Evolutionary conservation across 2,329 filamentous ascomycete species (phyloP), one percentile per base, ranked within the genome.

Genomic region (Ascochyta koolunga): DNA sequence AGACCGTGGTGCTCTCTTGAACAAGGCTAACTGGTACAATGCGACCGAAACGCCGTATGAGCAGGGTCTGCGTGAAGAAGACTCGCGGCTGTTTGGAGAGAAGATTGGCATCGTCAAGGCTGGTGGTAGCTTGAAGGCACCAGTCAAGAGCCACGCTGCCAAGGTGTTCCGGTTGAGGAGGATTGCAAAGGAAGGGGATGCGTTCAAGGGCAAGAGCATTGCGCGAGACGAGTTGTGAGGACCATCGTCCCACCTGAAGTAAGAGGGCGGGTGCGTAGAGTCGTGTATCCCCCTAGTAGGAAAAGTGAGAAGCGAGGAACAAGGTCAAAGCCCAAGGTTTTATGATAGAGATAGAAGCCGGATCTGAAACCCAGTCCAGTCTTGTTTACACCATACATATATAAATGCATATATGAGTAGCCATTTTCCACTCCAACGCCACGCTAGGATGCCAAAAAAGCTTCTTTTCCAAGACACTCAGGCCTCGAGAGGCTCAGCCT

Each of bases 401-500:
- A 33, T 25, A 45, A 19, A 35, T 50, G 19, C 41, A 50, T 50
- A 38, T 11, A n/a, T n/a, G n/a, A 24, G 31, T 29, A 46, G 47
- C 46, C 43, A 47, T 50, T 36, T 54, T 43, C 47, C 47, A 13
- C 53, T 39, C 47, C 37, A 56, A 56, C 53, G 53, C 53, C 53
- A 49, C 54, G 54, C 48, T 56, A 52, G 52, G 47, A 35, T 52
- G 42, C 43, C 38, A 48, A 44, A 24, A 47, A 27, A 40, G 40
- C 33, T 19, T 16, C 38, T 38, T 18, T n/a, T 10, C 18, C 32
- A 19, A 3, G 15, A 37, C 18, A 7, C 19, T 54, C 44, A 62
- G 2, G 35, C 57, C 47, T 67, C 64, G 6, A 65, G 27, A 0
- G 62, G 61, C 60, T 83, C 80, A 48, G 79, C 77, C 51, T 76